Base-by-base conservation (phyloP, 176 grass and related monocot species). In the Phoenix roebelenii region DNA sequence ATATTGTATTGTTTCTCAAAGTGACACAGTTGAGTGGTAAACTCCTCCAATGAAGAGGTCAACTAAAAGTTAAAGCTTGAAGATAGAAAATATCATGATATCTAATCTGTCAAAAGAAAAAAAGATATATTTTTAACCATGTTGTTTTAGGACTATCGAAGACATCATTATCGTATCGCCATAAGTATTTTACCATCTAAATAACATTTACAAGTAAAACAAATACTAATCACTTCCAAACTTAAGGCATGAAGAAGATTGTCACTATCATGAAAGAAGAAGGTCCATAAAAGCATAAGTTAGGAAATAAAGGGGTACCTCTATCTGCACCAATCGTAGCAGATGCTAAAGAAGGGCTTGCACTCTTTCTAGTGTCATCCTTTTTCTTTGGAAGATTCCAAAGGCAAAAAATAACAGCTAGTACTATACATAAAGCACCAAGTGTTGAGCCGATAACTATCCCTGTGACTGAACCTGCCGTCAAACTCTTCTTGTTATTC, bases 371-470 rank as follows among this genome's bases (percentile, higher is more conserved):
- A 73, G 25, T 68, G 50, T 74, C 71, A 76, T 93, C 76, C 68
- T 78, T 86, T 70, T 61, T 74, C 84, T 78, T 98, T 60, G 23
- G 74, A 59, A 65, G 23, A 58, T 60, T 73, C 65, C 15, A 19
- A 17, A 89, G 50, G 74, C 76, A 92, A 30, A 88, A 81, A 58
- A 78, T 57, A 68, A 85, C 57, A 61, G 83, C 66, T 69, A 91
- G 54, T 72, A 81, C 23, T 26, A 71, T 50, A 72, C 73, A 83
- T 39, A 79, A 61, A 52, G 51, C 79, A 69, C 65, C 88, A 68
- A 85, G 57, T 59, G 75, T 35, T 4, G 88, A 98, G 58, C 88
- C 88, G 52, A 60, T 69, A 55, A 83, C 49, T 73, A 93, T 86
- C 52, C 84, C 88, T 60, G 77, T 84, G 65, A 98, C 51, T 0